These are phyloP conservation scores for Bipolaris bicolor DNA, from an alignment of 2,329 filamentous ascomycete genomes.

Conservation along the genomic window DNA sequence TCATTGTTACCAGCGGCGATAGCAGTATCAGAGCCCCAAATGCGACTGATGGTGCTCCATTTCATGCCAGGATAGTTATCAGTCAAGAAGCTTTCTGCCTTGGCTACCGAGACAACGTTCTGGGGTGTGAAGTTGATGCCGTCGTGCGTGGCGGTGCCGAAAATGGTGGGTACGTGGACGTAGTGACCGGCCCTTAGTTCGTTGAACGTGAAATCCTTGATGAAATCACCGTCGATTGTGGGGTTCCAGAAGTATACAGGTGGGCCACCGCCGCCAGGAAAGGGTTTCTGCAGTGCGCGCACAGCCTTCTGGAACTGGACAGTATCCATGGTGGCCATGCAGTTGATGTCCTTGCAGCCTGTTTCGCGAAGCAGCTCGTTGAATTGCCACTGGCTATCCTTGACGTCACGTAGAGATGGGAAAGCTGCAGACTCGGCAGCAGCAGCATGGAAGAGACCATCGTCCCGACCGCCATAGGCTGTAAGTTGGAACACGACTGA, in stretches of 20 bases:
- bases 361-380: slow-evolving; percentile 44
- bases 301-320: slow-evolving; percentile 49
- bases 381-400: slow-evolving; percentile 52
- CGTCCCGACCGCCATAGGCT: slow-evolving; percentile 45
- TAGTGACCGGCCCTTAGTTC: slow-evolving; percentile 47
- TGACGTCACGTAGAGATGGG: slow-evolving; percentile 48
- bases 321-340: slow-evolving; percentile 47
- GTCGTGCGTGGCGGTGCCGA: slow-evolving; percentile 56
- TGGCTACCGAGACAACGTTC: slow-evolving; percentile 39
- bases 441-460: slow-evolving; percentile 46
- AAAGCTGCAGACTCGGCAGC: slow-evolving; percentile 46
- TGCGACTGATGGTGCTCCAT: slow-evolving; percentile 33
- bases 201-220: slow-evolving; percentile 49
- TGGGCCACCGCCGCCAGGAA: slow-evolving; percentile 42
- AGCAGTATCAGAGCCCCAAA: slow-evolving; percentile 41
- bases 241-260: slow-evolving; percentile 53
- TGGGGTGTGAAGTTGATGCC: slow-evolving; percentile 50
- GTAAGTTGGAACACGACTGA: slow-evolving; percentile 48
- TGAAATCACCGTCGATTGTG: slow-evolving; percentile 51
- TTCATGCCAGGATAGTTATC: slow-evolving; percentile 50
- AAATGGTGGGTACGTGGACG: slow-evolving; percentile 51
- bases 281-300: slow-evolving; percentile 44
- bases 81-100: slow-evolving; percentile 45
- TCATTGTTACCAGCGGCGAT: slow-evolving; percentile 32
- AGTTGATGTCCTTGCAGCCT: slow-evolving; percentile 48